A percentile compares a stretch with the other conserved stretches of the same genome.
These are phyloP conservation scores for Lachnellula hyalina DNA, from an alignment of 2,329 filamentous ascomycete genomes.

Conservation along the genomic window DNA sequence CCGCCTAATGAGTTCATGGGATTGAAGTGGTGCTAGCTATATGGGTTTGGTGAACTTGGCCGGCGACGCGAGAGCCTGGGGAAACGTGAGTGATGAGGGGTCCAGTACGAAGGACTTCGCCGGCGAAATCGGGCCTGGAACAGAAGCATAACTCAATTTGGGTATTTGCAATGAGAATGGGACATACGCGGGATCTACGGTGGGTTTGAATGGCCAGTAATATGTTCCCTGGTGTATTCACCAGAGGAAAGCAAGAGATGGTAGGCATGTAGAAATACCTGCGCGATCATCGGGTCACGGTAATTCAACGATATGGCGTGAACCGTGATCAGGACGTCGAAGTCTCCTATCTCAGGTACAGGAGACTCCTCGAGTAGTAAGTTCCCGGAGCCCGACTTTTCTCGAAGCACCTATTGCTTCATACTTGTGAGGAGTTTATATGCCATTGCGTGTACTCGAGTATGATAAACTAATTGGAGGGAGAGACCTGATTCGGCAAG, in stretches of 20 bases:
- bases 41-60: slow-evolving; percentile 1
- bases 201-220: neutral
- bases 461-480: too few species aligned
- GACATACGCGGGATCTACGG: neutral
- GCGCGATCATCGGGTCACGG: neutral
- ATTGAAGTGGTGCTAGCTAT: neutral
- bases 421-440: too few species aligned
- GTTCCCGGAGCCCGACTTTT: too few species aligned
- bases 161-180: neutral
- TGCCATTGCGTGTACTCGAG: too few species aligned
- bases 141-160: neutral
- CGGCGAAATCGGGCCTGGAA: neutral
- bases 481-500: too few species aligned
- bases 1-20: neutral
- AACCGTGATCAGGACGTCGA: neutral
- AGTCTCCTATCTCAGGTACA: neutral
- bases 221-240: neutral
- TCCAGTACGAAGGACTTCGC: neutral
- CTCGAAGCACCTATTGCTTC: too few species aligned
- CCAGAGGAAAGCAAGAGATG: too few species aligned
- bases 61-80: neutral
- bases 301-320: neutral
- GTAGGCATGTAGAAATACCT: neutral
- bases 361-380: too few species aligned
- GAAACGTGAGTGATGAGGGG: neutral